phyloP scores from a whole-genome alignment of 1,284 basidiomycete species.

The Heterobasidion occidentale region DNA sequence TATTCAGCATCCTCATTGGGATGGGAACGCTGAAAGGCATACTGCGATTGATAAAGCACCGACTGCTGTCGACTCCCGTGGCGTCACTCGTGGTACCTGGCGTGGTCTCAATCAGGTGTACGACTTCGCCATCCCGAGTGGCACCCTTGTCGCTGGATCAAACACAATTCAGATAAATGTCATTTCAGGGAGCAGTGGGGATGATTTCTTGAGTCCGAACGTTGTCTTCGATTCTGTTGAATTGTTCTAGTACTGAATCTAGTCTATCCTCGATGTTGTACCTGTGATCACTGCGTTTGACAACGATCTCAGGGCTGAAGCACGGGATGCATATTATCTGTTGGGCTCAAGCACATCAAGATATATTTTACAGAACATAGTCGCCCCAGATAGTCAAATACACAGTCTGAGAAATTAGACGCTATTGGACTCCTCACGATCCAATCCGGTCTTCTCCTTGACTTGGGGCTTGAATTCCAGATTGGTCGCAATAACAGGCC shows the following conservation, averaged over 20 bases:
- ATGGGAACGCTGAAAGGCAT: not conserved
- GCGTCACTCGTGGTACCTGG: not conserved
- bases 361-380: too few species aligned
- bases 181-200: not conserved
- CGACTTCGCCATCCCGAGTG: not conserved
- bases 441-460: conserved; percentile 2
- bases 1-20: too few species aligned
- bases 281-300: not conserved
- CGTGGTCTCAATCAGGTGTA: not conserved
- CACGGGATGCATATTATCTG: too few species aligned
- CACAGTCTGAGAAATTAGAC: too few species aligned
- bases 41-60: not conserved
- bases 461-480: conserved; percentile 48
- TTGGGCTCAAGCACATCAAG: too few species aligned
- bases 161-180: not conserved
- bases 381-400: too few species aligned
- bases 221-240: not conserved
- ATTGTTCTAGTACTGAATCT: not conserved
- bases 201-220: not conserved
- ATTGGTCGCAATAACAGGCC: conserved; percentile 58
- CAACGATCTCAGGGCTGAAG: too few species aligned
- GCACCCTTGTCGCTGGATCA: not conserved
- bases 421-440: conserved; percentile 1
- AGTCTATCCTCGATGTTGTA: not conserved
- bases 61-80: not conserved